Evolutionary conservation across 208 protist genomes (phyloP).

Genomic region (Acanthamoeba culbertsoni): DNA sequence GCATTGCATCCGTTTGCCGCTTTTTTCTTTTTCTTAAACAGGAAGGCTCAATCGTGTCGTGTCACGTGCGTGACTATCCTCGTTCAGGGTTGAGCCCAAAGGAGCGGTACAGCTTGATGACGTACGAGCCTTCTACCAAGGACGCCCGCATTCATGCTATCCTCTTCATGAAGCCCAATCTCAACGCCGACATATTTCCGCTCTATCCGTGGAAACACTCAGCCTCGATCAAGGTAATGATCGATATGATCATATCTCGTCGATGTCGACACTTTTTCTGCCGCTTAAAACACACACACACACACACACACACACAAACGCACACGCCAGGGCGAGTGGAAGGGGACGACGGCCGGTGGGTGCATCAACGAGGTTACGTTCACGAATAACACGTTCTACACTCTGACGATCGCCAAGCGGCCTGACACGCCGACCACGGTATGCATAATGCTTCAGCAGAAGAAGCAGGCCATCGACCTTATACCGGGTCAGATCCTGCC

Average conservation of each 20-base stretch:
- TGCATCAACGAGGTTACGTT: slow-evolving; percentile 23
- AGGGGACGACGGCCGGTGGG: not conserved
- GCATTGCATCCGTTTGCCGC: not conserved
- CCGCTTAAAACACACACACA: no score
- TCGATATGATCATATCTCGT: no score
- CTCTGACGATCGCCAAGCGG: not conserved
- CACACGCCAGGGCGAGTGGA: not conserved
- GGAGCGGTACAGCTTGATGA: slow-evolving; percentile 15
- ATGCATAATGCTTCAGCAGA: slow-evolving; percentile 12
- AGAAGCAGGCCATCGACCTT: slow-evolving; percentile 36
- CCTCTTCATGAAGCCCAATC: slow-evolving; percentile 1
- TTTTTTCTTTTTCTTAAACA: not conserved
- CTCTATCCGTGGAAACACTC: not conserved
- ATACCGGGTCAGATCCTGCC: slow-evolving; percentile 38
- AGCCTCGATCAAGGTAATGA: not conserved
- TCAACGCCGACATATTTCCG: not conserved
- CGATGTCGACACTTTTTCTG: no score
- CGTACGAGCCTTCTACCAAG: not conserved
- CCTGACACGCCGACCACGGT: not conserved
- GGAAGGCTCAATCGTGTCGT: not conserved
- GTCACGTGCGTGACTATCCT: not conserved
- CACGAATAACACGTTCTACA: not conserved
- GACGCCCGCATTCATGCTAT: slow-evolving; percentile 4
- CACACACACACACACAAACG: not conserved
- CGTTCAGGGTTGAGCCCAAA: not conserved